phyloP scores from a whole-genome alignment of 2,329 filamentous ascomycete species.

The Hymenoscyphus occultus region DNA sequence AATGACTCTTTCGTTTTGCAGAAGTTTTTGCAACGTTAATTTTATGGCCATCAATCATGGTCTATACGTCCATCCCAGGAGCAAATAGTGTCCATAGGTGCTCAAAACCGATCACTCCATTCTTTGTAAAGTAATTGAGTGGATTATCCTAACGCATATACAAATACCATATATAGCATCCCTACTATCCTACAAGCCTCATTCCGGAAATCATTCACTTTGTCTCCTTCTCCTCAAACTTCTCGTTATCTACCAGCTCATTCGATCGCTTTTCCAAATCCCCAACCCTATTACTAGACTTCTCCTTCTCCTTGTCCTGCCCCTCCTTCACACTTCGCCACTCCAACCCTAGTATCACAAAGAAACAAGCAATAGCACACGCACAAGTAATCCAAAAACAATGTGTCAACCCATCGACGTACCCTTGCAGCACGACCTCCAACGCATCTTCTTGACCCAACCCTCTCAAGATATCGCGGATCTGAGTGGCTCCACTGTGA shows the following conservation, averaged over 20 bases:
- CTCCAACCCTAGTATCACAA: conserved; percentile 44
- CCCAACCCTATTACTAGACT: neutral
- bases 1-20: too few species aligned
- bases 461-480: conserved; percentile 43
- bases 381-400: conserved; percentile 52
- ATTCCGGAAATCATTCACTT: neutral
- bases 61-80: conserved; percentile 24
- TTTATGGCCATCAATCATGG: conserved; percentile 21
- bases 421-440: conserved; percentile 47
- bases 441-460: conserved; percentile 44
- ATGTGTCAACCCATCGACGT: conserved; percentile 53
- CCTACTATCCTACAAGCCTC: neutral
- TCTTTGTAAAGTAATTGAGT: conserved; percentile 37
- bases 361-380: conserved; percentile 46
- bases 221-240: neutral
- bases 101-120: conserved; percentile 52
- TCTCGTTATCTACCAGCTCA: neutral
- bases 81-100: conserved; percentile 48
- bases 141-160: neutral
- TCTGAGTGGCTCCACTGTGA: conserved; percentile 51
- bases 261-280: neutral
- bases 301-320: conserved; percentile 17
- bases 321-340: conserved; percentile 54
- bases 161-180: neutral
- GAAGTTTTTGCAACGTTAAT: too few species aligned